Base-by-base conservation (phyloP, 202 grass and related monocot species). In the Setaria italica region DNA sequence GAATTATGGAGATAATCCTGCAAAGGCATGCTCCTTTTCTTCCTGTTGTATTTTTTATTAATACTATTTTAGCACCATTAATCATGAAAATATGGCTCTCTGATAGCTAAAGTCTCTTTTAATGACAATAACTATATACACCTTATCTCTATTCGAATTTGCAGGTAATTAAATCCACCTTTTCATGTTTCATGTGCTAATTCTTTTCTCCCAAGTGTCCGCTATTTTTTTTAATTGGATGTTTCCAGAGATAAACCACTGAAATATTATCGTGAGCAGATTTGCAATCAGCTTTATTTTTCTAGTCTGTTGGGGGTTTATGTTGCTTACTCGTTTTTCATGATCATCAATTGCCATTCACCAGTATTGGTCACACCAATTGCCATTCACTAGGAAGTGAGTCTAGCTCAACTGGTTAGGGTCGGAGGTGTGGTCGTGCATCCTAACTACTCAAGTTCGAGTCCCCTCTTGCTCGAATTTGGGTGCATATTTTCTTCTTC, bases 1-100 rank as follows among this genome's bases (percentile, higher is more conserved):
- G 37, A 98, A 98, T 87, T 98, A 90, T 84, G 95, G 95, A 83
- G 95, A 98, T 81, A 93, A 98, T 80, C 87, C 91, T 53, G 39
- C 37, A 0, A 95, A 98, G 92, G 95, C 75, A 93, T 84, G 80
- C 19, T 67, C 20, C 20, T 33, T 30, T 56, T 50, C 17, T 64
- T n/a, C 69, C 73, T 78, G 21, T 74, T 74, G 33, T 46, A 46
- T 5, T 51, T 81, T 51, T 78, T 16, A 33, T 33, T 49, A 64
- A 51, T 68, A 76, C 62, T 79, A 37, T 2, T 64, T 47, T 37
- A 49, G 11, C 33, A 25, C 32, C 21, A 58, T 54, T 39, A 71
- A 56, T 62, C 55, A 43, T 56, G 7, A 70, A 89, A 80, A 46
- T 51, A 6, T 2, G 49, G 5, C 14, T 7, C 4, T 29, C 42